Percentiles rank a stretch among this genome's conserved stretches.
phyloP scores from a whole-genome alignment of 306 rosid genomes.

The Sophora flavescens region DNA sequence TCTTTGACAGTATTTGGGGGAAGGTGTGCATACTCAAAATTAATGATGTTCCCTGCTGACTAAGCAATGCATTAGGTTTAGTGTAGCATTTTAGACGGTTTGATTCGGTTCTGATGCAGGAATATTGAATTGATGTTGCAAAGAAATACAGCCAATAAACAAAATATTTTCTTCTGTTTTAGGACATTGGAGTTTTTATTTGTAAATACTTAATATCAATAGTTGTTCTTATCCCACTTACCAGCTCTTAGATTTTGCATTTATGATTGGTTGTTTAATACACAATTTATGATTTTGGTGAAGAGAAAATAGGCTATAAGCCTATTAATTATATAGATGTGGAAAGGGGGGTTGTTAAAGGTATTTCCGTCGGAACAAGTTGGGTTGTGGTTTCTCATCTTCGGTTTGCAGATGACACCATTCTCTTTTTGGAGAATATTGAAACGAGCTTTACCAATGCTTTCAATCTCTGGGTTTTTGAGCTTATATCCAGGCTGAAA shows the following conservation, averaged over 20 bases:
- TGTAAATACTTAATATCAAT: neutral
- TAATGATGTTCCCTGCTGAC: neutral
- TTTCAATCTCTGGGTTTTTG: neutral
- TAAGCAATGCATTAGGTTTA: neutral
- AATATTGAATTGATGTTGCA: slow-evolving; percentile 6
- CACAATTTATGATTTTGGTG: slow-evolving; percentile 29
- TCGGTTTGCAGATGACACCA: too few relatives aligned
- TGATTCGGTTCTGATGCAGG: slow-evolving; percentile 5
- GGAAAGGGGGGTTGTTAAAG: too few relatives aligned
- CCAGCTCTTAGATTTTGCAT: neutral
- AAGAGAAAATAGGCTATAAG: neutral
- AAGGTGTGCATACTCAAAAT: neutral
- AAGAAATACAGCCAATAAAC: neutral
- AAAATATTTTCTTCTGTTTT: neutral
- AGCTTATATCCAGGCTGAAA: neutral
- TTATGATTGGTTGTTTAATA: neutral
- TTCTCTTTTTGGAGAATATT: too few relatives aligned
- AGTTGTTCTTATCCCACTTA: neutral
- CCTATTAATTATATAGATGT: neutral
- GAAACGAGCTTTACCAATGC: neutral
- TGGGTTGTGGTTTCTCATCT: too few relatives aligned
- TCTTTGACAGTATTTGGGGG: neutral
- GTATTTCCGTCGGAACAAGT: too few relatives aligned
- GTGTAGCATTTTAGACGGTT: neutral
- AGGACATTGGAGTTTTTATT: neutral